Evolutionary conservation across 2,329 filamentous ascomycete genomes (phyloP), one percentile per base, ranked within the genome.

Genomic region (Lomentospora prolificans): DNA sequence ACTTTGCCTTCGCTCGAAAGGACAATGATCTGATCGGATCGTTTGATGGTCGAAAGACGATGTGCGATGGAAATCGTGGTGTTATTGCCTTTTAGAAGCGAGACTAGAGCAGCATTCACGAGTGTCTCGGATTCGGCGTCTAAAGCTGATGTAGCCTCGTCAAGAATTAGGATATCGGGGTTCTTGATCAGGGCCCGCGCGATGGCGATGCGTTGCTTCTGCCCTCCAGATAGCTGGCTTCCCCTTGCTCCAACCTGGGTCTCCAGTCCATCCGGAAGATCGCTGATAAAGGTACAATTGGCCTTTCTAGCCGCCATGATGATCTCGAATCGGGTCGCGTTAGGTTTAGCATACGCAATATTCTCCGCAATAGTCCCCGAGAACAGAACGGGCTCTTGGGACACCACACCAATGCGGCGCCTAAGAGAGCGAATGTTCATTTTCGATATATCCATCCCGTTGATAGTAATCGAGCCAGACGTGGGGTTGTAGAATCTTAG

Each of bases 11-110:
- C 86, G 57, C 79, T 83, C 58, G 87, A 87, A 39, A 99, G 84
- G 28, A 96, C 92, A 62, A 99, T 94, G 66, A 99, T 95, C 60
- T 85, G 86, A 66, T 99, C 94, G 2, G 89, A 95, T 58, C 94
- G 83, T 72, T 97, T 96, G 72, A 99, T 99, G 0, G 94, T 99
- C 1, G 89, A 95, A 3, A 99, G 78, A 51, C 95, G 85, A 72
- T 99, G 94, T 0, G 94, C 95, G 64, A 99, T 99, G 55, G 89
- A 95, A 66, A 99, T 97, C 9, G 94, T 99, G 0, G 95, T 99
- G 70, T 94, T 96, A 65, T 86, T 88, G 30, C 90, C 90, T 60
- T 83, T 80, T 27, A 99, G 84, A 31, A 99, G 78, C 48, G 83
- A 84, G 5, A 84, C 83, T 2, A 99, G 78, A 3, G 94, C 94